Conservation (phyloP, 148 eudicot species). For the Vaccinium macrocarpon region DNA sequence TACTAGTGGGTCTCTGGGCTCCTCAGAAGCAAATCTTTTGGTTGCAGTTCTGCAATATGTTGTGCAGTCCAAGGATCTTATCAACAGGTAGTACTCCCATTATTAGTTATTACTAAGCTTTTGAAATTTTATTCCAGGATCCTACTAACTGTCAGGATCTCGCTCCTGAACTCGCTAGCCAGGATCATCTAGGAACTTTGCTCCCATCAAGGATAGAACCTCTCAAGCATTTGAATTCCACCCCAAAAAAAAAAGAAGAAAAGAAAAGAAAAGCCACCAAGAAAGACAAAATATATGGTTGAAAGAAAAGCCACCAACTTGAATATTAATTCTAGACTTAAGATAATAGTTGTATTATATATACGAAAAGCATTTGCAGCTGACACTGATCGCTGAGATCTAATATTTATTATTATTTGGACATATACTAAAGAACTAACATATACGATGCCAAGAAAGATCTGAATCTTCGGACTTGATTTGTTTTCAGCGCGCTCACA, state of each 20-base stretch:
- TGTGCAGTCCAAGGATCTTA: conserved; percentile 42
- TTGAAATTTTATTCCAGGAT: neutral
- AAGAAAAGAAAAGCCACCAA: neutral
- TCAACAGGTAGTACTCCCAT: conserved; percentile 48
- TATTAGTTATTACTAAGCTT: neutral
- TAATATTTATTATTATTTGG: neutral
- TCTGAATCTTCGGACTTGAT: neutral
- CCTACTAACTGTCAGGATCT: neutral
- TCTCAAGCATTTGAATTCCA: neutral
- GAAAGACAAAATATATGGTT: neutral
- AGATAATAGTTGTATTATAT: neutral
- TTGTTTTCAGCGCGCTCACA: neutral
- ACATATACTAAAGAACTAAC: neutral
- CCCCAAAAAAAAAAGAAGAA: neutral
- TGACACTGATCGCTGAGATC: neutral
- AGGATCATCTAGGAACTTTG: neutral
- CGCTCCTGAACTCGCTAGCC: neutral
- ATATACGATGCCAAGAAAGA: neutral
- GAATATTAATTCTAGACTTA: neutral
- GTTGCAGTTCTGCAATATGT: conserved; percentile 52
- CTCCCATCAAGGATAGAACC: neutral
- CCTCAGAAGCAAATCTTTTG: conserved; percentile 43
- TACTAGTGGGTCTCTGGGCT: conserved; percentile 30
- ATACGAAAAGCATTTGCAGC: neutral
- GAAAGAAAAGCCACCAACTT: neutral